Conservation (phyloP, 1,284 basidiomycete species). For the Pseudozyma tsukubaensis region DNA sequence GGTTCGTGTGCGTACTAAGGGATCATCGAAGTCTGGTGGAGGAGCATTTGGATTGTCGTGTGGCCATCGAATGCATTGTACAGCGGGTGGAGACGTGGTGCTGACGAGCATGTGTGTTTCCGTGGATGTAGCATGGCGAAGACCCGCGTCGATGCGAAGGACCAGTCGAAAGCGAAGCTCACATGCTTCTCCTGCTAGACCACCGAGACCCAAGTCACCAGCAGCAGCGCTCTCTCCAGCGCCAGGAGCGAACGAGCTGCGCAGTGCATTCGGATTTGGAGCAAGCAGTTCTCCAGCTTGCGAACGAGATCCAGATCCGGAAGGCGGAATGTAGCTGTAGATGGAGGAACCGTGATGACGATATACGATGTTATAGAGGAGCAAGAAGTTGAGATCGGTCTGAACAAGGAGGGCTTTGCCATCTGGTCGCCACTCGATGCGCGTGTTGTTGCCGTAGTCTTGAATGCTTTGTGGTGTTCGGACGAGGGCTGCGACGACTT, state of each 20-base stretch:
- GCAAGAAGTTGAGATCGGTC: slow-evolving; percentile 49
- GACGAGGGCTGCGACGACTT: slow-evolving; percentile 57
- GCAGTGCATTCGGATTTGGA: slow-evolving; percentile 44
- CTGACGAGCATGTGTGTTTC: slow-evolving; percentile 61
- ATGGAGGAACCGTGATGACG: slow-evolving; percentile 31
- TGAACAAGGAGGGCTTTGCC: slow-evolving; percentile 47
- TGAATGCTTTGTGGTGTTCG: slow-evolving; percentile 57
- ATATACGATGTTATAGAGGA: slow-evolving; percentile 54
- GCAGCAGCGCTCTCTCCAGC: slow-evolving; percentile 58
- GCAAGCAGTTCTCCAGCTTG: slow-evolving; percentile 45
- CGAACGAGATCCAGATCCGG: slow-evolving; percentile 47
- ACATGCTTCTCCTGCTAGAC: slow-evolving; percentile 40
- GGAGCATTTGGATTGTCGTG: slow-evolving; percentile 36
- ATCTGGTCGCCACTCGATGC: slow-evolving; percentile 59
- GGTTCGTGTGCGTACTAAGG: slow-evolving; percentile 49
- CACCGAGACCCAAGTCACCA: slow-evolving; percentile 41
- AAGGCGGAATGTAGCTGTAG: slow-evolving; percentile 58
- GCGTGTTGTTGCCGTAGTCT: slow-evolving; percentile 61
- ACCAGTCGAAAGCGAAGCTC: slow-evolving; percentile 61
- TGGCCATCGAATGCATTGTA: slow-evolving; percentile 67
- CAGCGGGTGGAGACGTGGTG: slow-evolving; percentile 57
- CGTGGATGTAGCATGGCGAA: slow-evolving; percentile 46
- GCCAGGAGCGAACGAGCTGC: slow-evolving; percentile 53
- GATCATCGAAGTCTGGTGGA: slow-evolving; percentile 27
- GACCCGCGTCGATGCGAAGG: slow-evolving; percentile 61